Evolutionary conservation across 2,329 filamentous ascomycete genomes (phyloP).

Genomic region (Trichoderma sp.): DNA sequence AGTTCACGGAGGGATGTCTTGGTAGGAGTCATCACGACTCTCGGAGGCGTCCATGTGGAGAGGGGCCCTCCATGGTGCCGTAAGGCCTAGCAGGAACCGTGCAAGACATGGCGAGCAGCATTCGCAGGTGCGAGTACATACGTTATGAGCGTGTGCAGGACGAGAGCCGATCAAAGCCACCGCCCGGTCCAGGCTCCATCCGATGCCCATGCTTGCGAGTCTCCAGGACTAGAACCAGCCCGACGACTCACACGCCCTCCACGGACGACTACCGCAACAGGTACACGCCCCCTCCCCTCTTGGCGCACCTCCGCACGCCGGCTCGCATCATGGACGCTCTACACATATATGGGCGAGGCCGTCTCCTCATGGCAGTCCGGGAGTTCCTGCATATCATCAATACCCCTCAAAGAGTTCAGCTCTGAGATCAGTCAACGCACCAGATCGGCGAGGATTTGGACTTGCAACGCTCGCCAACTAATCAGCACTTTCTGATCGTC

Average conservation of each 20-base stretch:
- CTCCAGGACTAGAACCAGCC: background rate
- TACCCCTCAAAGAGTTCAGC: background rate
- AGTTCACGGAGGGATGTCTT: constrained; percentile 17
- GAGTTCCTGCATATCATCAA: constrained; percentile 9
- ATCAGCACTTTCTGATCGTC: constrained; percentile 8
- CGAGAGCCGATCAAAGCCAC: constrained; percentile 23
- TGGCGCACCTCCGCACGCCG: constrained; percentile 17
- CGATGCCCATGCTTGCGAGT: constrained; percentile 18
- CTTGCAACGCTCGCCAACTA: constrained; percentile 2
- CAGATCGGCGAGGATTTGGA: constrained; percentile 13
- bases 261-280: background rate
- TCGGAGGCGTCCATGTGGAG: constrained; percentile 15
- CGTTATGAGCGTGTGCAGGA: background rate
- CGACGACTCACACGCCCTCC: constrained; percentile 14
- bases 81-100: constrained; percentile 20
- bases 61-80: background rate
- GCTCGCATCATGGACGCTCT: constrained; percentile 5
- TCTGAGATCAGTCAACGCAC: background rate
- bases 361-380: constrained; percentile 23
- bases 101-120: constrained; percentile 4
- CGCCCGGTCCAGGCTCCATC: constrained; percentile 27
- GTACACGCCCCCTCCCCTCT: constrained; percentile 14
- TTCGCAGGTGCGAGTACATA: background rate
- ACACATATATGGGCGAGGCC: constrained; percentile 23
- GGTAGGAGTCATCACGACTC: constrained; percentile 22